Percentiles rank a stretch among this genome's conserved stretches.
phyloP scores from a whole-genome alignment of 1,139 yeast genomes.

The Suhomyces guaymorum region DNA sequence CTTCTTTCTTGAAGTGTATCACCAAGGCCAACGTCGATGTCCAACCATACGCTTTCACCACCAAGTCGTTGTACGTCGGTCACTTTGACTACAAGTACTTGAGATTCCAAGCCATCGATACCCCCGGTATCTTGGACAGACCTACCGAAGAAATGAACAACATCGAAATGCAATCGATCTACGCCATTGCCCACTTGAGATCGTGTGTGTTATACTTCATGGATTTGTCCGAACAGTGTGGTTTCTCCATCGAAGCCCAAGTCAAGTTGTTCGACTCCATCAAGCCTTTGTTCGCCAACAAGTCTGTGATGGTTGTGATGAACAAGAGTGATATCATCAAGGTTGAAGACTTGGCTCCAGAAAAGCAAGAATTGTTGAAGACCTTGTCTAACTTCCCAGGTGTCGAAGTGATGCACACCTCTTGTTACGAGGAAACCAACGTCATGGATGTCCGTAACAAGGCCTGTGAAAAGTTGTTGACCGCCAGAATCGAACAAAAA shows the following conservation, averaged over 20 bases:
- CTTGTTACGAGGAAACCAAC: constrained; percentile 93
- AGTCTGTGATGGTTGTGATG: constrained; percentile 91
- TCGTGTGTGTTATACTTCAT: constrained; percentile 94
- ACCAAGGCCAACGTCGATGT: constrained; percentile 99
- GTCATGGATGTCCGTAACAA: constrained; percentile 95
- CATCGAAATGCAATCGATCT: constrained; percentile 98
- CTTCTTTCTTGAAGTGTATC: constrained; percentile 87
- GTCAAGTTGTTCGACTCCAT: constrained; percentile 95
- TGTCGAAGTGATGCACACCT: constrained; percentile 89
- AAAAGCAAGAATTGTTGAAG: constrained; percentile 70
- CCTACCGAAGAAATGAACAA: constrained; percentile 99
- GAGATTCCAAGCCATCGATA: constrained; percentile 97
- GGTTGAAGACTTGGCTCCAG: constrained; percentile 78
- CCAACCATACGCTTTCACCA: constrained; percentile 98
- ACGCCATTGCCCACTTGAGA: constrained; percentile 97
- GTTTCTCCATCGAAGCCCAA: constrained; percentile 95
- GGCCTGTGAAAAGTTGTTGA: constrained; percentile 94
- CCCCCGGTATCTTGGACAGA: constrained; percentile 98
- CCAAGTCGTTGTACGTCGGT: constrained; percentile 92
- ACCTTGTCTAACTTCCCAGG: constrained; percentile 66
- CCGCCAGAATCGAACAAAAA: constrained; percentile 96
- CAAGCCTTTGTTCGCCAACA: constrained; percentile 95
- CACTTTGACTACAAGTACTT: constrained; percentile 97
- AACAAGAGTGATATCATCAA: constrained; percentile 91
- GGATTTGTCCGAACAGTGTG: constrained; percentile 99